phyloP scores from a whole-genome alignment of 345 rosid species.

The Camelina sativa region DNA sequence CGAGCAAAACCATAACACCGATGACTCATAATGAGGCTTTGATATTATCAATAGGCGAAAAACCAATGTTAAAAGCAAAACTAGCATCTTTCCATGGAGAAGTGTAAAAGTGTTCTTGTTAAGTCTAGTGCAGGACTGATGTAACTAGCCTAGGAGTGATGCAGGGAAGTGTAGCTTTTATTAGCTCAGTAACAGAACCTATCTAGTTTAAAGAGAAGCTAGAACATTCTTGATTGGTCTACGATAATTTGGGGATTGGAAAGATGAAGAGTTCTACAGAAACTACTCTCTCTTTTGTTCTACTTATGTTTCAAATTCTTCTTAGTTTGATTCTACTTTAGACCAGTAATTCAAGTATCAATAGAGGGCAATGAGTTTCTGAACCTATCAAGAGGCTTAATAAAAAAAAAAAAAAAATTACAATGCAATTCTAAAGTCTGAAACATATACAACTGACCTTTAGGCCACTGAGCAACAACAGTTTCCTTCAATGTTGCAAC shows the following conservation, averaged over 20 bases:
- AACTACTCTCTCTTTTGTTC: not conserved
- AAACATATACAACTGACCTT: constrained; percentile 53
- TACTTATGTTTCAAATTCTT: not conserved
- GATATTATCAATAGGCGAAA: not conserved
- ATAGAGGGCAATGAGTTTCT: not conserved
- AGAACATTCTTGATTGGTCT: not conserved
- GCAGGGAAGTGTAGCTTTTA: not conserved
- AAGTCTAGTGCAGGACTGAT: not conserved
- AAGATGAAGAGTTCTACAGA: not conserved
- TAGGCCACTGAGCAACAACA: constrained; percentile 91
- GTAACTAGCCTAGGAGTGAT: not conserved
- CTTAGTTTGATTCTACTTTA: not conserved
- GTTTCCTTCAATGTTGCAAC: constrained; percentile 86
- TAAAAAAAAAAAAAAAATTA: no score
- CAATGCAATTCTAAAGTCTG: constrained; percentile 10
- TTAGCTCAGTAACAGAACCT: not conserved
- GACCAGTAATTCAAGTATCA: not conserved
- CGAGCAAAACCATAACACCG: not conserved
- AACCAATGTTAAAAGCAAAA: constrained; percentile 9
- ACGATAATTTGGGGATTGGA: not conserved
- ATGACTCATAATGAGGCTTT: constrained; percentile 14
- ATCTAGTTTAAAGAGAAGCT: not conserved
- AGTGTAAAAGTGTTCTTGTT: not conserved
- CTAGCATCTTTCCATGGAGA: not conserved
- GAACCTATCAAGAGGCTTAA: not conserved